A percentile compares a stretch with the other conserved stretches of the same genome.
These are phyloP conservation scores for Pseudocercospora crystallina DNA, from an alignment of 2,329 filamentous ascomycete species.

Conservation along the genomic window DNA sequence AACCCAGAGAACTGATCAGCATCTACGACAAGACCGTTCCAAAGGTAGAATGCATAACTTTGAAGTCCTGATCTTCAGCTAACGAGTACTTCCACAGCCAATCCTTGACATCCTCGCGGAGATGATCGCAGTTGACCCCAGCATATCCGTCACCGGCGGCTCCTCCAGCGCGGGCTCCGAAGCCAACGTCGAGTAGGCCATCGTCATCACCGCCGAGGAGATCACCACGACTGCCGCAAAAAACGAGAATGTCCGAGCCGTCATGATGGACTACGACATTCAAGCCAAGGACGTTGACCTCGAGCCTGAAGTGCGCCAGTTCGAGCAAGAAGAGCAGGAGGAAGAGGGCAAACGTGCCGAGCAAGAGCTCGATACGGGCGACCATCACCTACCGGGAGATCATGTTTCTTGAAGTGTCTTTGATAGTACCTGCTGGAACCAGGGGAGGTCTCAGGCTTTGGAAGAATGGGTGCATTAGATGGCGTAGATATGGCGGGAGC, in stretches of 20 bases:
- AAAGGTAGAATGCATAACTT: slow-evolving; percentile 61
- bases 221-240: slow-evolving; percentile 32
- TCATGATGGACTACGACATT: slow-evolving; percentile 7
- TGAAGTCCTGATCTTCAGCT: slow-evolving; percentile 4
- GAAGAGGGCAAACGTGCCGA: too few species aligned
- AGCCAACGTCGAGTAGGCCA: slow-evolving; percentile 31
- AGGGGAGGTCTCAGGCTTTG: slow-evolving; percentile 1
- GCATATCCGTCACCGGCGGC: slow-evolving; percentile 40
- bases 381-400: neutral
- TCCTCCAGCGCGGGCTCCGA: slow-evolving; percentile 29
- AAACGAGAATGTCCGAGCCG: slow-evolving; percentile 29
- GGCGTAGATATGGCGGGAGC: slow-evolving; percentile 7
- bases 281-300: too few species aligned
- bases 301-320: too few species aligned
- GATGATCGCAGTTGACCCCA: slow-evolving; percentile 92
- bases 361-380: neutral
- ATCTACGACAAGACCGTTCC: slow-evolving; percentile 99
- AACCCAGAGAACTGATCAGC: slow-evolving; percentile 84
- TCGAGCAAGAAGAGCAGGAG: too few species aligned
- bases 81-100: slow-evolving; percentile 54
- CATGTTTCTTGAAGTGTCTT: too few species aligned
- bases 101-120: slow-evolving; percentile 94
- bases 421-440: neutral
- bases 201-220: slow-evolving; percentile 2
- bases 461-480: slow-evolving; percentile 11